These are phyloP conservation scores for Domatiomyces globalis DNA, from an alignment of 2,329 filamentous ascomycete genomes.

Conservation along the genomic window DNA sequence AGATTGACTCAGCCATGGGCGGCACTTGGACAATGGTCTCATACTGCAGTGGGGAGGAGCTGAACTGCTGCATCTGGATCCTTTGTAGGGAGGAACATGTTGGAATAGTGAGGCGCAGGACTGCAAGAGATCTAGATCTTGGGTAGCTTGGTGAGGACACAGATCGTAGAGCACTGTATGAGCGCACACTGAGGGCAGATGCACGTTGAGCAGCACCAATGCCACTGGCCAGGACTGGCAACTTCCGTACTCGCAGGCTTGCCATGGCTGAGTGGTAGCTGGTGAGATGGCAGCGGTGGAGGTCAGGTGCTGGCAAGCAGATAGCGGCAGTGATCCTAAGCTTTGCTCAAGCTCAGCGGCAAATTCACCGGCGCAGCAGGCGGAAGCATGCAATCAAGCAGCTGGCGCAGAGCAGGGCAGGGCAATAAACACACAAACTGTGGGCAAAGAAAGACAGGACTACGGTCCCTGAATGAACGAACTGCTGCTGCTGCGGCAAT, in stretches of 20 bases:
- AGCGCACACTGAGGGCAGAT: conserved; percentile 6
- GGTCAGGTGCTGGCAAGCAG: background rate
- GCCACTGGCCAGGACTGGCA: conserved; percentile 11
- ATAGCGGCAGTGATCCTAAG: background rate
- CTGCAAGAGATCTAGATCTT: conserved; percentile 1
- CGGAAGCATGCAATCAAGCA: background rate
- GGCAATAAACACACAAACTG: no score
- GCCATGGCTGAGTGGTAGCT: conserved; percentile 9
- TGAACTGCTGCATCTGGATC: conserved; percentile 12
- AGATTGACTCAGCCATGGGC: conserved; percentile 97
- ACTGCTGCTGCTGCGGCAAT: background rate
- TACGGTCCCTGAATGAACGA: background rate
- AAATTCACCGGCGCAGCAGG: background rate
- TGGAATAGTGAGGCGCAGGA: conserved; percentile 2
- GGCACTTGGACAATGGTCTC: conserved; percentile 86
- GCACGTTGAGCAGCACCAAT: conserved; percentile 10
- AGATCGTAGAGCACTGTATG: conserved; percentile 12
- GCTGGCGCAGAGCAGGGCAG: background rate
- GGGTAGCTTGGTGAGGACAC: conserved; percentile 4
- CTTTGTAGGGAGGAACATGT: conserved; percentile 6
- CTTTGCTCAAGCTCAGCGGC: background rate
- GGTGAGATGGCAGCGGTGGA: conserved; percentile 1
- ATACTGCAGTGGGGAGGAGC: conserved; percentile 15
- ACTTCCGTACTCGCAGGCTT: conserved; percentile 13
- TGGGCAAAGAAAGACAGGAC: background rate